Evolutionary conservation across 495 filamentous ascomycete species (phyloP).

Genomic region (Penicillium fimorum): DNA sequence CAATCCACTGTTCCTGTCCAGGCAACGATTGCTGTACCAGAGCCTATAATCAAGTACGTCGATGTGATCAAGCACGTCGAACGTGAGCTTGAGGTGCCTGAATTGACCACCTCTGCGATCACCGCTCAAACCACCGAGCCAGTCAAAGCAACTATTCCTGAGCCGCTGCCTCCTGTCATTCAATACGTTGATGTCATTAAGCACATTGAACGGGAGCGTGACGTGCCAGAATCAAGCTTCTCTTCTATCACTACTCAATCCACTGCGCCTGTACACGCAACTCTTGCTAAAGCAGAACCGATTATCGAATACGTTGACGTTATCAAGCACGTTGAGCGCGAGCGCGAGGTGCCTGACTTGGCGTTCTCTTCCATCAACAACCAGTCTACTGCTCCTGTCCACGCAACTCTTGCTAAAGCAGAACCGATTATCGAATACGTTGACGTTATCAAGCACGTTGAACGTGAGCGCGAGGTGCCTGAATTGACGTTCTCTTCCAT

Average conservation of each 20-base stretch:
- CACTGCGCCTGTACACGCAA: background rate
- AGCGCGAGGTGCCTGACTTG: constrained; percentile 26
- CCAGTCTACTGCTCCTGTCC: constrained; percentile 25
- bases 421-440: constrained; percentile 11
- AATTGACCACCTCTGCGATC: constrained; percentile 30
- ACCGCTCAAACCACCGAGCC: constrained; percentile 23
- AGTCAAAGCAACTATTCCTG: constrained; percentile 17
- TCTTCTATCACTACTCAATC: constrained; percentile 3
- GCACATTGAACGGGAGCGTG: constrained; percentile 11
- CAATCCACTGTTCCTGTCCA: constrained; percentile 15
- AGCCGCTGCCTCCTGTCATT: constrained; percentile 6
- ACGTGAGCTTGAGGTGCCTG: constrained; percentile 14
- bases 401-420: constrained; percentile 9
- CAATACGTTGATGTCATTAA: constrained; percentile 11
- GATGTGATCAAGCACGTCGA: constrained; percentile 12
- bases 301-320: constrained; percentile 4
- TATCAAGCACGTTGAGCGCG: constrained; percentile 11
- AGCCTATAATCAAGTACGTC: constrained; percentile 11
- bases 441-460: constrained; percentile 9
- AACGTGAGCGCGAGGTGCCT: constrained; percentile 21
- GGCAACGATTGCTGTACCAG: constrained; percentile 12
- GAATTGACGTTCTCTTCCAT: constrained; percentile 30
- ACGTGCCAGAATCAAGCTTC: constrained; percentile 2
- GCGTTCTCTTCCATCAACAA: constrained; percentile 25
- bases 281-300: constrained; percentile 11